phyloP scores from a whole-genome alignment of 2,329 filamentous ascomycete species.

The Leptoxyphium fumago region DNA sequence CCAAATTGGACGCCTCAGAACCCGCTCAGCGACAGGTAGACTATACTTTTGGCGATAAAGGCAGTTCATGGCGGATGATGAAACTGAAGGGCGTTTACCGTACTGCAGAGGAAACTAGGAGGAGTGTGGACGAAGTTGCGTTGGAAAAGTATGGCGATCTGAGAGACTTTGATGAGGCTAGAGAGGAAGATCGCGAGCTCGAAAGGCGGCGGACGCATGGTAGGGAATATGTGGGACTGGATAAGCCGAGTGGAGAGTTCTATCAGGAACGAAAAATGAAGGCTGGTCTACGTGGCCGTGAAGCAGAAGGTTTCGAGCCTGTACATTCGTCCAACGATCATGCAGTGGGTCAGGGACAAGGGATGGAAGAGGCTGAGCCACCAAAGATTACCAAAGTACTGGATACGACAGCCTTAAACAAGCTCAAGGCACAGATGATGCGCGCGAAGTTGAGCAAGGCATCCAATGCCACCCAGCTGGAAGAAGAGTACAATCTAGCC shows the following conservation, averaged over 20 bases:
- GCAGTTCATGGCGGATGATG: slow-evolving; percentile 92
- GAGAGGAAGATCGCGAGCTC: slow-evolving; percentile 84
- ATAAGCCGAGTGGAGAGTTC: slow-evolving; percentile 76
- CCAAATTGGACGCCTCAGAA: slow-evolving; percentile 29
- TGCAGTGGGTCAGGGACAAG: slow-evolving; percentile 35
- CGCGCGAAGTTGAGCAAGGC: slow-evolving; percentile 78
- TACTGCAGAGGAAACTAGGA: slow-evolving; percentile 57
- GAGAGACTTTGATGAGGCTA: slow-evolving; percentile 75
- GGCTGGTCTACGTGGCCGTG: slow-evolving; percentile 33
- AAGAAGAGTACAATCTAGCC: slow-evolving; percentile 70
- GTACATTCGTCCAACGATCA: slow-evolving; percentile 12
- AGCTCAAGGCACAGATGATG: slow-evolving; percentile 86
- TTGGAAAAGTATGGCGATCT: slow-evolving; percentile 68
- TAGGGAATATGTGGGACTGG: slow-evolving; percentile 66
- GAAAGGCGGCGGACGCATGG: slow-evolving; percentile 75
- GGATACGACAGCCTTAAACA: slow-evolving; percentile 71
- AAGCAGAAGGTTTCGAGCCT: slow-evolving; percentile 17
- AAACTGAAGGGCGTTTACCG: slow-evolving; percentile 78
- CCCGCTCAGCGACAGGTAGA: slow-evolving; percentile 48
- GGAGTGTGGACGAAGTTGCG: slow-evolving; percentile 68
- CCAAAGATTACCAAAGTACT: slow-evolving; percentile 39
- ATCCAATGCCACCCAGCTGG: slow-evolving; percentile 59
- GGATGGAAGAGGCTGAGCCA: slow-evolving; percentile 41
- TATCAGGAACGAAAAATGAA: slow-evolving; percentile 60
- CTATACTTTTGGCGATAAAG: slow-evolving; percentile 79